phyloP scores from a whole-genome alignment of 179 eudicot species.

The Pouteria campechiana region DNA sequence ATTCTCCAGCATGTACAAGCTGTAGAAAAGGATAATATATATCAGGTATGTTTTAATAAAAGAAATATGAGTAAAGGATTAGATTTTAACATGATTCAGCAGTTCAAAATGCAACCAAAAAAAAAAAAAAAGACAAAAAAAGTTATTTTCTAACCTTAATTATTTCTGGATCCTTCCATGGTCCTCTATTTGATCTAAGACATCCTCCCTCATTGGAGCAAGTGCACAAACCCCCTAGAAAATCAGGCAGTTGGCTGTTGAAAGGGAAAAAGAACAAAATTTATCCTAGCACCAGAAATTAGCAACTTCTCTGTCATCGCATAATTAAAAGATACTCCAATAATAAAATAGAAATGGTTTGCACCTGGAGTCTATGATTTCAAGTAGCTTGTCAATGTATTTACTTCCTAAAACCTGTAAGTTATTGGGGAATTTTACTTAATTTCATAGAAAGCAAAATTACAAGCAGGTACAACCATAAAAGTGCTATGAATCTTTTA shows the following conservation, averaged over 20 bases:
- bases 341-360: slow-evolving; percentile 6
- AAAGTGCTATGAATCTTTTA: slow-evolving; percentile 12
- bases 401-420: slow-evolving; percentile 81
- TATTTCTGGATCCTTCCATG: slow-evolving; percentile 86
- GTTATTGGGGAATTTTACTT: too few species aligned
- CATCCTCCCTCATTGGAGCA: slow-evolving; percentile 81
- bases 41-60: background rate
- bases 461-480: too few species aligned
- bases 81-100: background rate
- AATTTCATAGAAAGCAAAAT: too few species aligned
- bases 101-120: background rate
- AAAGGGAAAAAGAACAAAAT: background rate
- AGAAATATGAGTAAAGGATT: background rate
- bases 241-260: slow-evolving; percentile 85
- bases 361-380: slow-evolving; percentile 69
- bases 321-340: background rate
- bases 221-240: slow-evolving; percentile 83
- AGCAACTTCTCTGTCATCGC: background rate
- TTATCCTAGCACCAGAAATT: background rate
- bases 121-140: too few species aligned
- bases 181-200: slow-evolving; percentile 82
- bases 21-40: slow-evolving; percentile 21
- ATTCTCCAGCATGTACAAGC: slow-evolving; percentile 60
- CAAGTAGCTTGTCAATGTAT: slow-evolving; percentile 57
- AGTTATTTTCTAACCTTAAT: slow-evolving; percentile 92